phyloP scores from a whole-genome alignment of 768 basidiomycete species.

The Lentinula detonsa region DNA sequence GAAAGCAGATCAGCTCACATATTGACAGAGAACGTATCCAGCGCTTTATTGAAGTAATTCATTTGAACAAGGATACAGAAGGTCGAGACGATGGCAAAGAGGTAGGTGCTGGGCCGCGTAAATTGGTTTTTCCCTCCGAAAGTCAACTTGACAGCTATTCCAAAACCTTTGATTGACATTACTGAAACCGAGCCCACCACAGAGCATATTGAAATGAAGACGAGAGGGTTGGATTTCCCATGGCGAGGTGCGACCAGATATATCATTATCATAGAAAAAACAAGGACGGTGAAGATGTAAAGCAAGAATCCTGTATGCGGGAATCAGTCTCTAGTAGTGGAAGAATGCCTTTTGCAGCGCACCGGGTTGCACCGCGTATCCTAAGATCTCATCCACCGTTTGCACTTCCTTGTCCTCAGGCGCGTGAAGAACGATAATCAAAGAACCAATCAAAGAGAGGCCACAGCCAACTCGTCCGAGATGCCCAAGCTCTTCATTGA shows the following conservation, averaged over 20 bases:
- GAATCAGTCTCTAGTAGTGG: background rate
- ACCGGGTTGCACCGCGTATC: conserved; percentile 94
- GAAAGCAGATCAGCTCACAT: conserved; percentile 54
- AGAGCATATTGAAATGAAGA: conserved; percentile 96
- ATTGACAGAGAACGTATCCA: conserved; percentile 95
- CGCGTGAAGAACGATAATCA: conserved; percentile 94
- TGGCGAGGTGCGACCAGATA: conserved; percentile 78
- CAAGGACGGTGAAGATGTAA: conserved; percentile 82
- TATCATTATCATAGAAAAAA: conserved; percentile 83
- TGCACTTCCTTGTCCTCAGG: conserved; percentile 91
- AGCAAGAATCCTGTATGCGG: conserved; percentile 69
- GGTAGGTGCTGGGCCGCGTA: conserved; percentile 91
- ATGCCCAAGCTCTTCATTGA: conserved; percentile 91
- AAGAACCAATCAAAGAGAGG: conserved; percentile 77
- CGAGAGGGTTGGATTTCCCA: conserved; percentile 82
- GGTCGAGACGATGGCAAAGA: conserved; percentile 79
- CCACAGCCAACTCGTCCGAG: conserved; percentile 86
- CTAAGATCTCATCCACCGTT: conserved; percentile 90
- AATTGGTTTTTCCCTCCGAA: conserved; percentile 93
- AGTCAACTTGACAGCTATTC: conserved; percentile 93
- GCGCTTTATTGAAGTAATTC: conserved; percentile 97
- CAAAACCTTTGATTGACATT: conserved; percentile 99
- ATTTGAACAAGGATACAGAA: conserved; percentile 88
- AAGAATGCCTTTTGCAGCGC: conserved; percentile 14
- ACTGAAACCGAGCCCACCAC: conserved; percentile 94